Evolutionary conservation across 1,284 basidiomycete species (phyloP).

Genomic region (Microbotryum lychnidis-dioicae): DNA sequence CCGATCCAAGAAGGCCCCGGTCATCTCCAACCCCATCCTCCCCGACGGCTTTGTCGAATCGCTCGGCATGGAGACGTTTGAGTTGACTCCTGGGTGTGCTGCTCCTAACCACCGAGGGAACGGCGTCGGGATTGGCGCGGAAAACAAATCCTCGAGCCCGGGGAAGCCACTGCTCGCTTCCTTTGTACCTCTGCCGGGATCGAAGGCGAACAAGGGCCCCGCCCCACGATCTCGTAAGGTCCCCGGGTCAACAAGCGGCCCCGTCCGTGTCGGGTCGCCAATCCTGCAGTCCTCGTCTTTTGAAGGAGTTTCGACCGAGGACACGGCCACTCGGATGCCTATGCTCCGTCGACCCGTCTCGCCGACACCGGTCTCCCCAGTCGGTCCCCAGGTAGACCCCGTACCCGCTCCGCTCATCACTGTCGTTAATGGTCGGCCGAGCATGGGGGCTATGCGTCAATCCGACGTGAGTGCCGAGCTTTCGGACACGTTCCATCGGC

Average conservation of each 20-base stretch:
- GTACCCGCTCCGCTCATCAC: not conserved
- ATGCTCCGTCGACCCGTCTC: not conserved
- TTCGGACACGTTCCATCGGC: conserved; percentile 10
- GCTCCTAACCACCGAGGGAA: conserved; percentile 5
- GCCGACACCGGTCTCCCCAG: not conserved
- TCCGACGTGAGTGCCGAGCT: conserved; percentile 1
- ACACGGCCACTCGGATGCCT: not conserved
- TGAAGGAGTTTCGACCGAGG: not conserved
- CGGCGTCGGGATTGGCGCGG: not conserved
- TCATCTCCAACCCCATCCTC: conserved; percentile 27
- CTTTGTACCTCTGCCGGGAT: not conserved
- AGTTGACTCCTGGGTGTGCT: conserved; percentile 18
- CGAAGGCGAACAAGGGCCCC: not conserved
- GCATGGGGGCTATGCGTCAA: not conserved
- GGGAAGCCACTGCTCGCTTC: not conserved
- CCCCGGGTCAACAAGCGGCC: not conserved
- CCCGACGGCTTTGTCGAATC: conserved; percentile 29
- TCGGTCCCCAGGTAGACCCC: not conserved
- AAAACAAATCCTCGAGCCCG: not conserved
- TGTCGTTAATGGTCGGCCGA: not conserved
- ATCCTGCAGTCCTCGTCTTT: not conserved
- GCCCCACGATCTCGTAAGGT: not conserved
- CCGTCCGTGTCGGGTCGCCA: not conserved
- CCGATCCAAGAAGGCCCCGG: conserved; percentile 11
- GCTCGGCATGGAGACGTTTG: conserved; percentile 30